Percentiles rank a stretch among this genome's conserved stretches.
These are phyloP conservation scores for Magnaporthiopsis incrustans DNA, from an alignment of 2,329 filamentous ascomycete genomes.

Conservation along the genomic window DNA sequence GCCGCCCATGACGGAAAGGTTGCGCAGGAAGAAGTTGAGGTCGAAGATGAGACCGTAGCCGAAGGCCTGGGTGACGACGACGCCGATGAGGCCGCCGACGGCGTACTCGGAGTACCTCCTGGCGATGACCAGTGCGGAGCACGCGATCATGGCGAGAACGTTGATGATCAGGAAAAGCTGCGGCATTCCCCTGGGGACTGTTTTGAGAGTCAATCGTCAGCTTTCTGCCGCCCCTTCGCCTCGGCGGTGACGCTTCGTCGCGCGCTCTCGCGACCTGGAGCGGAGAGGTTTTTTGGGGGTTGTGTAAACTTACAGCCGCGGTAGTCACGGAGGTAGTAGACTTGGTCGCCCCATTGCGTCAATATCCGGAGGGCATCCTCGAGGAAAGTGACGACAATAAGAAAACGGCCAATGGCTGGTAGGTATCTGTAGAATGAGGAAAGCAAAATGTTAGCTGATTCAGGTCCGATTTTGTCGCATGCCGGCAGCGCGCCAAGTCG, in stretches of 20 bases:
- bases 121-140: slow-evolving; percentile 79
- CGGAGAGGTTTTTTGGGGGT: background rate
- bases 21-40: slow-evolving; percentile 99
- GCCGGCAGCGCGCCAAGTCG: background rate
- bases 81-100: slow-evolving; percentile 79
- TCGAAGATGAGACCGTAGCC: slow-evolving; percentile 98
- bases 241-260: no score
- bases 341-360: slow-evolving; percentile 95
- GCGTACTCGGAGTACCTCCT: slow-evolving; percentile 92
- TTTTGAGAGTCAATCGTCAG: slow-evolving; percentile 4
- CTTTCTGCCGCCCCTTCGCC: no score
- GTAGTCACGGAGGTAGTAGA: slow-evolving; percentile 88
- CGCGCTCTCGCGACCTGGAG: no score
- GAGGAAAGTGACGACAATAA: slow-evolving; percentile 97
- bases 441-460: slow-evolving; percentile 1
- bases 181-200: slow-evolving; percentile 81
- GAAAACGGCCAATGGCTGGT: slow-evolving; percentile 88
- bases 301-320: slow-evolving; percentile 65
- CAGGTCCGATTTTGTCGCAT: background rate
- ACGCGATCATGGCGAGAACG: slow-evolving; percentile 76
- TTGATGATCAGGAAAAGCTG: slow-evolving; percentile 90
- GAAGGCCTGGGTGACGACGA: slow-evolving; percentile 87
- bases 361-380: slow-evolving; percentile 94
- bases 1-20: slow-evolving; percentile 93
- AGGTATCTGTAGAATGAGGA: slow-evolving; percentile 57